Evolutionary conservation across 2,329 filamentous ascomycete genomes (phyloP).

Genomic region (Sclerotinia trifoliorum): DNA sequence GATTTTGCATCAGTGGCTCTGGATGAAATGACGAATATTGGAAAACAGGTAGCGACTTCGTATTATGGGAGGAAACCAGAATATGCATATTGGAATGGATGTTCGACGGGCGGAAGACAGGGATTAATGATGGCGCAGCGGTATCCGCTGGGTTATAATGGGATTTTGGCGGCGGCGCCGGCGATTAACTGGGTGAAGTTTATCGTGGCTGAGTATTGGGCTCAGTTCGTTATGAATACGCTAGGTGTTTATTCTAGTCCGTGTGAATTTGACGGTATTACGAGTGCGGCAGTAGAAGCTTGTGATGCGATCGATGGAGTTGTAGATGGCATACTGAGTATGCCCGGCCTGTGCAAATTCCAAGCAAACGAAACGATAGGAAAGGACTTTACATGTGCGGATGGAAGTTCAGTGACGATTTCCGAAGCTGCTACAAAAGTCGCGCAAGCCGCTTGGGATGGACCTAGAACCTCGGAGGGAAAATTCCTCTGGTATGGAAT

Average conservation of each 20-base stretch:
- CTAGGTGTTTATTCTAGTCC: not conserved
- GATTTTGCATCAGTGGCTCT: constrained; percentile 43
- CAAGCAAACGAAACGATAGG: not conserved
- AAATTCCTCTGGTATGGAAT: not conserved
- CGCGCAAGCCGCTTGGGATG: constrained; percentile 3
- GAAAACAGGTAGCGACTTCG: constrained; percentile 38
- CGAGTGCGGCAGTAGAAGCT: constrained; percentile 45
- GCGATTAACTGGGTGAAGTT: constrained; percentile 38
- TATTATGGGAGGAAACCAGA: constrained; percentile 40
- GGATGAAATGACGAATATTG: constrained; percentile 40
- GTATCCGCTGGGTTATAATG: constrained; percentile 43
- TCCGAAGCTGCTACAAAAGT: not conserved
- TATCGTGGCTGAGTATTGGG: not conserved
- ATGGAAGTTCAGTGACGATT: not conserved
- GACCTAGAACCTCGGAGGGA: not conserved
- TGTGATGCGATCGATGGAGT: constrained; percentile 52
- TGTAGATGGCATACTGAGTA: constrained; percentile 46
- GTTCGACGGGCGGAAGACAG: constrained; percentile 43
- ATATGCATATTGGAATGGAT: constrained; percentile 44
- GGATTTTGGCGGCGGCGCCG: constrained; percentile 44
- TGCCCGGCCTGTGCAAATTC: constrained; percentile 41
- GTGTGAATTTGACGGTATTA: not conserved
- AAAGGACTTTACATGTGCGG: not conserved
- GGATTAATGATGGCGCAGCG: constrained; percentile 42
- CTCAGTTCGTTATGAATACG: constrained; percentile 18